phyloP scores from a whole-genome alignment of 1,284 basidiomycete genomes.

The Ganoderma leucocontextum region DNA sequence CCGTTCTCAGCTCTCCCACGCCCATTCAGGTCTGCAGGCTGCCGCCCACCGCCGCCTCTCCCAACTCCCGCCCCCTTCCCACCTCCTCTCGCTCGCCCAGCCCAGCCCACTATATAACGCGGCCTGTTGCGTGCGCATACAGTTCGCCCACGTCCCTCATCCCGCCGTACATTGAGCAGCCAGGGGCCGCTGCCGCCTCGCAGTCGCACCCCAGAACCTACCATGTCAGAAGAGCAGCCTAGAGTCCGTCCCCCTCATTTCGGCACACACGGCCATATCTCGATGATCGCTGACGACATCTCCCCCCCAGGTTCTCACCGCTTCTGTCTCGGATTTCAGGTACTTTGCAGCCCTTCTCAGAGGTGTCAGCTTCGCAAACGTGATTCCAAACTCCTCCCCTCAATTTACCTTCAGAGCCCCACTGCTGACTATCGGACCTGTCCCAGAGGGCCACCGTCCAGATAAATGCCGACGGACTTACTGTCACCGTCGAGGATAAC shows the following conservation, averaged over 20 bases:
- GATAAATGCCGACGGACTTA: conserved; percentile 74
- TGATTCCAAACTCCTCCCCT: conserved; percentile 43
- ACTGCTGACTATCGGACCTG: conserved; percentile 20
- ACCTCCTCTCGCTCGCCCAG: conserved; percentile 5
- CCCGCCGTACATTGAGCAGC: conserved; percentile 5
- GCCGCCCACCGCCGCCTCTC: not conserved
- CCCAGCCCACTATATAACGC: conserved; percentile 9
- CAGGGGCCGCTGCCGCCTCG: conserved; percentile 1
- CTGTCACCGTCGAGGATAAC: conserved; percentile 90
- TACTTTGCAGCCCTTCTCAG: conserved; percentile 78
- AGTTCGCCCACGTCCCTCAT: not conserved
- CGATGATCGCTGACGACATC: conserved; percentile 31
- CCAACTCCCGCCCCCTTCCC: conserved; percentile 12
- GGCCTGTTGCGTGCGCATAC: not conserved
- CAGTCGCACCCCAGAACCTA: conserved; percentile 31
- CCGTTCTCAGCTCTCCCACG: conserved; percentile 17
- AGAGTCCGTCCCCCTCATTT: conserved; percentile 30
- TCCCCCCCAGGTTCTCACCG: conserved; percentile 68
- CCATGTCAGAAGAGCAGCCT: conserved; percentile 33
- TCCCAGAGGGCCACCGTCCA: conserved; percentile 81
- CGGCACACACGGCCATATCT: conserved; percentile 26
- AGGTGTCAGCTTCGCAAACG: conserved; percentile 82
- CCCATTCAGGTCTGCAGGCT: not conserved
- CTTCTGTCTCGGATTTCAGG: conserved; percentile 82
- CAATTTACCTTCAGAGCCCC: conserved; percentile 10